Evolutionary conservation across 2,329 filamentous ascomycete genomes (phyloP), one percentile per base, ranked within the genome.

Genomic region (Verticillium dahliae): DNA sequence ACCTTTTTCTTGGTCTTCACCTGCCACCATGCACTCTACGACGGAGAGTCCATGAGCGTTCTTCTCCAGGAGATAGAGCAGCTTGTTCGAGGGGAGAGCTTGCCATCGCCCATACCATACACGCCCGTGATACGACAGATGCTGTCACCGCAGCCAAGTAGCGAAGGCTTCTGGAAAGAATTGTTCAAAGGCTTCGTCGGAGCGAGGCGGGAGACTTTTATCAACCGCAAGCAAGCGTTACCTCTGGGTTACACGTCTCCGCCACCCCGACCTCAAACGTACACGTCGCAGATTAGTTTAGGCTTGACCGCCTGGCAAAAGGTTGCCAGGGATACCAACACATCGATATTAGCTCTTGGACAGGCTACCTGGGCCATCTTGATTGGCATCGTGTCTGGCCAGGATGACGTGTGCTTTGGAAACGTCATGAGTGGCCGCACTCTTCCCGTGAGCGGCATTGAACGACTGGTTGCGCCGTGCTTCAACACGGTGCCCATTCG

Each of bases 401-500:
- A 78, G 5, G 71, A 76, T 0, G 92, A 97, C 68, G 69, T 97
- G 5, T 95, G 91, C 71, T 97, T 97, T 69, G 93, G 94, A 0
- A 95, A 91, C 67, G 88, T 97, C 2, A 83, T 94, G 61, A 93
- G 86, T 69, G 92, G 93, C 1, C 86, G 93, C 7, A 88, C 87
- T 0, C 71, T 91, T 10, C 75, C 85, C 0, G 72, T 93, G 2
- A 81, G 89, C 6, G 84, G 82, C 0, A 78, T 94, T 11, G 87
- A 93, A 41, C 78, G 81, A 4, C 82, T 97, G 6, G 84, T 96
- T n/a, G 92, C 91, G 0, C 93, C 93, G 0, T 96, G 92, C 71
- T 97, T 97, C 79, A 97, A 97, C 70, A 96, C 93, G 0, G 75
- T 97, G 13, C 92, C 93, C 0, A 70, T 92, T 1, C 84, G 91